Evolutionary conservation across 1,284 basidiomycete species (phyloP).

Genomic region (Heliocybe sulcata): DNA sequence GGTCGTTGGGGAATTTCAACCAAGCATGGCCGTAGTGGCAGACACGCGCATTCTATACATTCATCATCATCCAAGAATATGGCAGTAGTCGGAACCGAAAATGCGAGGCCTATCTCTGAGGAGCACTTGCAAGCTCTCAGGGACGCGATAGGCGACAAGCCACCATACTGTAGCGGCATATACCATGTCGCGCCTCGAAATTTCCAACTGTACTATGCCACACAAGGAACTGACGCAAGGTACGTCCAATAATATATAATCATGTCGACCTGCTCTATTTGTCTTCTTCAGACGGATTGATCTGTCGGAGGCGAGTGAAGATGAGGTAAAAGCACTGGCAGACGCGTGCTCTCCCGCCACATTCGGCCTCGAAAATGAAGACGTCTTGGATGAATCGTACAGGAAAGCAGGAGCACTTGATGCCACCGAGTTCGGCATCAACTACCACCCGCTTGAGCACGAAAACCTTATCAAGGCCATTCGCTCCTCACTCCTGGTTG

Average conservation of each 20-base stretch:
- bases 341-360: conserved; percentile 9
- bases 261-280: neutral
- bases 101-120: too few species aligned
- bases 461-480: neutral
- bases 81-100: too few species aligned
- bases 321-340: conserved; percentile 6
- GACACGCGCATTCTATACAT: too few species aligned
- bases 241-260: neutral
- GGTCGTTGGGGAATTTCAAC: too few species aligned
- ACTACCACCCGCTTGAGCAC: conserved; percentile 7
- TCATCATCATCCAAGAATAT: too few species aligned
- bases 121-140: neutral
- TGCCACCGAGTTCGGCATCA: conserved; percentile 3
- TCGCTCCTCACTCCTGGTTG: too few species aligned
- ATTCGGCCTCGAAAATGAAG: conserved; percentile 7
- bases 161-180: neutral
- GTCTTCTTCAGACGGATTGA: conserved; percentile 1
- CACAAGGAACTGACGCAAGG: neutral
- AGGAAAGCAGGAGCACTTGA: conserved; percentile 12
- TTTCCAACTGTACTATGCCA: neutral
- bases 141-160: neutral
- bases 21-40: too few species aligned
- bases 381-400: conserved; percentile 11
- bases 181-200: neutral
- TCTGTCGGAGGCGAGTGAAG: neutral